Evolutionary conservation across 2,329 filamentous ascomycete genomes (phyloP).

Genomic region (Fusarium sp.): DNA sequence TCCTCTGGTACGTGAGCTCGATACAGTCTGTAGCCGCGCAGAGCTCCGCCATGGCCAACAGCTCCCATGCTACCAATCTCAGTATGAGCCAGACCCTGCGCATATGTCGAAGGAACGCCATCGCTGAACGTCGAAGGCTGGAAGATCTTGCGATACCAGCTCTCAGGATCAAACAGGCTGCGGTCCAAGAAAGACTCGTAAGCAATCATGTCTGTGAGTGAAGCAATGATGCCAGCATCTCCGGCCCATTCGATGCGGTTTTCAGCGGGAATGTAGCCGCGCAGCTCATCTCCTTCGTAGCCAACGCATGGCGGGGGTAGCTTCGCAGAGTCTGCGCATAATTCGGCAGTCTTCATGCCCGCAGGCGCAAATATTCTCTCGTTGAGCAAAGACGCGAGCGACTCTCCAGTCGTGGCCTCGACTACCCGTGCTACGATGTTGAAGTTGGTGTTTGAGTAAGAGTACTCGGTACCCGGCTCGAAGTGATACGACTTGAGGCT

Average conservation of each 20-base stretch:
- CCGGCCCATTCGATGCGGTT: conserved; percentile 35
- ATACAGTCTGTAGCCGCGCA: conserved; percentile 31
- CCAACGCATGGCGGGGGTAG: conserved; percentile 25
- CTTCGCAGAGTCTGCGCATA: conserved; percentile 29
- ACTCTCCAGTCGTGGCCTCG: conserved; percentile 22
- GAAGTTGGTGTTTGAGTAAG: conserved; percentile 37
- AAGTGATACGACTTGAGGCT: conserved; percentile 28
- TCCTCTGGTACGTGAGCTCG: conserved; percentile 29
- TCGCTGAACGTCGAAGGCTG: conserved; percentile 25
- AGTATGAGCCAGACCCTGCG: conserved; percentile 18
- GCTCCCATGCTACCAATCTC: conserved; percentile 19
- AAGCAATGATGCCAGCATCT: conserved; percentile 34
- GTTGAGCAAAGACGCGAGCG: conserved; percentile 16
- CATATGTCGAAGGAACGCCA: conserved; percentile 24
- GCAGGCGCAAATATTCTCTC: conserved; percentile 32
- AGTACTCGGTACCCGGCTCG: conserved; percentile 29
- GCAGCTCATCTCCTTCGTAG: conserved; percentile 28
- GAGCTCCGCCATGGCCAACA: conserved; percentile 27
- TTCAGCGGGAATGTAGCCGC: conserved; percentile 25
- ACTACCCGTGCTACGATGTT: conserved; percentile 30
- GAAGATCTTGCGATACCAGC: conserved; percentile 29
- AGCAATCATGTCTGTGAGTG: conserved; percentile 28
- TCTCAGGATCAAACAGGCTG: conserved; percentile 20
- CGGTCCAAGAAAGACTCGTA: conserved; percentile 30
- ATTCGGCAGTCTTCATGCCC: conserved; percentile 28